Conservation (phyloP, 352 stramenopile genomes). For the Thraustotheca clavata region DNA sequence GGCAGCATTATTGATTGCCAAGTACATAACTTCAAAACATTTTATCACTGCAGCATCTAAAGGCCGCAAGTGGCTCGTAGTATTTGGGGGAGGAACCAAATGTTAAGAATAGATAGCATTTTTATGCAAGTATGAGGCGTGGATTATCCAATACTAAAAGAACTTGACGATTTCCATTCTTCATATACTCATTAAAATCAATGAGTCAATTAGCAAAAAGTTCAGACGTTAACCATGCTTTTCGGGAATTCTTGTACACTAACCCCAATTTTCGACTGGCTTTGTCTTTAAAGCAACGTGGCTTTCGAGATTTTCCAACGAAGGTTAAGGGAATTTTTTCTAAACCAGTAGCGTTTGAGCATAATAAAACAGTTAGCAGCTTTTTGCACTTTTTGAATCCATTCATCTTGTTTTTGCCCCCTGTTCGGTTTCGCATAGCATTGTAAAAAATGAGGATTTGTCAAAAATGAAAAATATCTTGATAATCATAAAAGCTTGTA, state of each 20-base stretch:
- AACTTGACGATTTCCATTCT: slow-evolving; percentile 22
- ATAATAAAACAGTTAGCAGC: slow-evolving; percentile 25
- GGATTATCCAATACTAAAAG: slow-evolving; percentile 28
- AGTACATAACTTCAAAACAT: not conserved
- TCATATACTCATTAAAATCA: slow-evolving; percentile 25
- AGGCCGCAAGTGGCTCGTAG: not conserved
- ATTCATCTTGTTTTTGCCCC: slow-evolving; percentile 17
- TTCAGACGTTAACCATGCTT: slow-evolving; percentile 28
- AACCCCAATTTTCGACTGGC: slow-evolving; percentile 17
- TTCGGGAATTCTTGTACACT: slow-evolving; percentile 28
- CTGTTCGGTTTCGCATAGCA: not conserved
- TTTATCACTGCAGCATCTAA: slow-evolving; percentile 5
- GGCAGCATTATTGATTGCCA: too few relatives aligned
- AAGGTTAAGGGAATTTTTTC: slow-evolving; percentile 29
- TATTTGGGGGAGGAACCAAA: slow-evolving; percentile 6
- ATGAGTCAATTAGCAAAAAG: slow-evolving; percentile 33
- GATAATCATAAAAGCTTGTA: too few relatives aligned
- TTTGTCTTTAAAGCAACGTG: slow-evolving; percentile 24
- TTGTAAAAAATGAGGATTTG: slow-evolving; percentile 17
- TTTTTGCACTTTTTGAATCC: slow-evolving; percentile 26
- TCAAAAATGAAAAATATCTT: too few relatives aligned
- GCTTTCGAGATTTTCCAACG: slow-evolving; percentile 30
- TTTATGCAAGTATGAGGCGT: not conserved
- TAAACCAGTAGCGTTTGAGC: slow-evolving; percentile 30
- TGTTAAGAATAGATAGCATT: not conserved